phyloP scores from a whole-genome alignment of 441 rosid genomes.

The Pelargonium citronellum region DNA sequence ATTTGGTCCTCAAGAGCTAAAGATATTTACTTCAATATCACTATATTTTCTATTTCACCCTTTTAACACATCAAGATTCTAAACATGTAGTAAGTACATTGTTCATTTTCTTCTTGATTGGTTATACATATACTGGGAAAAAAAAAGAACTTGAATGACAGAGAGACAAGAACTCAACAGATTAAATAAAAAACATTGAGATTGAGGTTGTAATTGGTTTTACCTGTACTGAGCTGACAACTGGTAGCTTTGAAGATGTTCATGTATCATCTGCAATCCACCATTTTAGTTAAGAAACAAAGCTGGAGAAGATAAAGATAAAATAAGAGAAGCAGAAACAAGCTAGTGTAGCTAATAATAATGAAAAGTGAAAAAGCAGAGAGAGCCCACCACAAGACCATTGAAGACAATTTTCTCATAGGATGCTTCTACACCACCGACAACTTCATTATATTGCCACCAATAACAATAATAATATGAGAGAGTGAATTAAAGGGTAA shows the following conservation, averaged over 20 bases:
- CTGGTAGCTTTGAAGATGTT: background rate
- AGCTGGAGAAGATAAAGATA: background rate
- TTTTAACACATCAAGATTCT: too few relatives aligned
- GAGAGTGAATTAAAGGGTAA: background rate
- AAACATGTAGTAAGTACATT: too few relatives aligned
- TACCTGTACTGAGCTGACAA: too few relatives aligned
- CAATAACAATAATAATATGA: background rate
- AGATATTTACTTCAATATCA: too few relatives aligned
- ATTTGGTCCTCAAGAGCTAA: too few relatives aligned
- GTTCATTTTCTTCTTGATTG: too few relatives aligned
- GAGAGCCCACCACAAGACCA: constrained; percentile 8
- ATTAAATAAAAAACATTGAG: too few relatives aligned
- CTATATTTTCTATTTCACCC: too few relatives aligned
- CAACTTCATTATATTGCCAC: background rate
- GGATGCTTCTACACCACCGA: constrained; percentile 10
- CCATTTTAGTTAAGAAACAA: background rate
- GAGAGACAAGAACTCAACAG: too few relatives aligned
- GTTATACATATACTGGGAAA: too few relatives aligned
- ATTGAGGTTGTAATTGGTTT: too few relatives aligned
- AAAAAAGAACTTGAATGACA: too few relatives aligned
- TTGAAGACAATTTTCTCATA: background rate
- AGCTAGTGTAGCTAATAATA: background rate
- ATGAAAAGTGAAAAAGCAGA: background rate
- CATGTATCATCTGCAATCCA: background rate
- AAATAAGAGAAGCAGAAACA: background rate